Conservation (phyloP, 805 yeast genomes). For the Scheffersomyces amazonensis region DNA sequence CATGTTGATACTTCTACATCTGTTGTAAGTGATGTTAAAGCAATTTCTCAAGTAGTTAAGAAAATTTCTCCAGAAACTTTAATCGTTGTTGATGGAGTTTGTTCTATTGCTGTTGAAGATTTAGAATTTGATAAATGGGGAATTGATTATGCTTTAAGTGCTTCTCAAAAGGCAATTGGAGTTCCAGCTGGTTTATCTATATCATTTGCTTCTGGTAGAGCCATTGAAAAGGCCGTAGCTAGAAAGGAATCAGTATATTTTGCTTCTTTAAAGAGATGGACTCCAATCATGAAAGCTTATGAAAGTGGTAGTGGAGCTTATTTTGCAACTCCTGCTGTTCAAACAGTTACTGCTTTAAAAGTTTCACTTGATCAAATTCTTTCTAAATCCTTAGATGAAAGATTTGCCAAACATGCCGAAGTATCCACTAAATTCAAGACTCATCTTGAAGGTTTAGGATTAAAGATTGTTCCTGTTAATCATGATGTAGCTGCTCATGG, state of each 20-base stretch:
- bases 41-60: slow-evolving; percentile 60
- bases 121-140: slow-evolving; percentile 88
- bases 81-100: slow-evolving; percentile 89
- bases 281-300: slow-evolving; percentile 83
- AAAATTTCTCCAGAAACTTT: slow-evolving; percentile 73
- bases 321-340: slow-evolving; percentile 97
- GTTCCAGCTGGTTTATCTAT: slow-evolving; percentile 91
- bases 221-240: slow-evolving; percentile 55
- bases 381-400: slow-evolving; percentile 48
- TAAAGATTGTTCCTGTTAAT: slow-evolving; percentile 63
- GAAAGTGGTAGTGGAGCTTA: slow-evolving; percentile 78
- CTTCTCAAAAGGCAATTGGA: slow-evolving; percentile 94
- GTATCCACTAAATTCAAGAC: slow-evolving; percentile 67
- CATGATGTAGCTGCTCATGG: slow-evolving; percentile 78
- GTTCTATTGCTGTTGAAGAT: slow-evolving; percentile 88
- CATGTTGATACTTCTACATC: slow-evolving; percentile 98
- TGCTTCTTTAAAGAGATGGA: slow-evolving; percentile 79
- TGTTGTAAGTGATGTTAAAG: slow-evolving; percentile 72
- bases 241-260: slow-evolving; percentile 54
- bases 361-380: slow-evolving; percentile 74
- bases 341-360: slow-evolving; percentile 75
- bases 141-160: slow-evolving; percentile 82
- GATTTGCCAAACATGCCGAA: slow-evolving; percentile 61
- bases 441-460: slow-evolving; percentile 54
- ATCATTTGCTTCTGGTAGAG: slow-evolving; percentile 72